Conservation (phyloP, 192 early-diverging fungal species). For the Coemansia furcata region DNA sequence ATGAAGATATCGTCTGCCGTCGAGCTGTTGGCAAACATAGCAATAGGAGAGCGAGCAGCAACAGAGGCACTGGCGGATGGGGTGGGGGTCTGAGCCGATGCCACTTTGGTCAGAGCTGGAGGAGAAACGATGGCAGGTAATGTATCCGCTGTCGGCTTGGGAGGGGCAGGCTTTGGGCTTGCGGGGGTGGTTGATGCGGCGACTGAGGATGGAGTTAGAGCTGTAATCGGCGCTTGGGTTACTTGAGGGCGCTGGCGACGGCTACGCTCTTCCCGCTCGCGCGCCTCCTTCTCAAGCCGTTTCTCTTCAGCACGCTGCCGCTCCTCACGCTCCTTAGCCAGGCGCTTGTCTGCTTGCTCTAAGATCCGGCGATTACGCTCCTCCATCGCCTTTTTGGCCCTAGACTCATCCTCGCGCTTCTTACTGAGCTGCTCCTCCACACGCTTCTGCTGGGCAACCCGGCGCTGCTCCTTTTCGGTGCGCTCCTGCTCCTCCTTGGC, state of each 20-base stretch:
- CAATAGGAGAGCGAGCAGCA: not conserved
- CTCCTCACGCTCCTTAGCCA: conserved; percentile 30
- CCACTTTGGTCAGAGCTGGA: not conserved
- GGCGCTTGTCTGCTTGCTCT: conserved; percentile 41
- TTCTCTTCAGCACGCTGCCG: conserved; percentile 22
- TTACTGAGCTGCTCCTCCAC: conserved; percentile 21
- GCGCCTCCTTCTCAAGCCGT: conserved; percentile 9
- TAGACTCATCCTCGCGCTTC: conserved; percentile 30
- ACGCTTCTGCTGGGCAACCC: conserved; percentile 22
- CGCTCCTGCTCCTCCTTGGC: conserved; percentile 28
- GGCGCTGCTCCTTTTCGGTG: conserved; percentile 36
- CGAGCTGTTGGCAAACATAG: not conserved
- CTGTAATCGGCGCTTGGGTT: not conserved
- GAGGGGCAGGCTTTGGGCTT: not conserved
- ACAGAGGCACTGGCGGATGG: not conserved
- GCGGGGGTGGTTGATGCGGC: not conserved
- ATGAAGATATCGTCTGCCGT: not conserved
- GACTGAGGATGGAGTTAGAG: not conserved
- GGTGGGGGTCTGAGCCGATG: not conserved
- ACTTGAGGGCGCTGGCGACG: not conserved
- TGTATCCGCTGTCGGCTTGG: not conserved
- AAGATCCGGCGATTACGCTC: conserved; percentile 47
- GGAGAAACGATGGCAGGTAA: not conserved
- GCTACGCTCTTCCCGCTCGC: not conserved
- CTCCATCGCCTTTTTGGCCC: conserved; percentile 29